Percentiles rank a stretch among this genome's conserved stretches.
phyloP scores from a whole-genome alignment of 208 protist species.

The Porcisia hertigi region DNA sequence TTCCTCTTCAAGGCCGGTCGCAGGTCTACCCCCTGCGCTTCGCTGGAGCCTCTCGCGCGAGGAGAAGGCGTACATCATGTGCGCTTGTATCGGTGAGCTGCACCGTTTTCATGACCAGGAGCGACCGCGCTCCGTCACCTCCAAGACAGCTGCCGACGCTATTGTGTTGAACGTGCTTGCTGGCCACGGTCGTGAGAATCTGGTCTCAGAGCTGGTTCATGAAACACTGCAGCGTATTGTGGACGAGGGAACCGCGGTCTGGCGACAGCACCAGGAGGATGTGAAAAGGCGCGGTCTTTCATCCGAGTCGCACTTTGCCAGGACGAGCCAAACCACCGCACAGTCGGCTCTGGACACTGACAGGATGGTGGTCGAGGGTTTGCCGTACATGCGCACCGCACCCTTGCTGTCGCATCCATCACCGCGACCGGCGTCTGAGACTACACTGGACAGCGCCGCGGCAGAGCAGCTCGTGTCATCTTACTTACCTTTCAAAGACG shows the following conservation, averaged over 20 bases:
- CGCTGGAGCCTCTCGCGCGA: conserved; percentile 25
- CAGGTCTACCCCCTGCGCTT: not conserved
- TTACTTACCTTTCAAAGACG: conserved; percentile 26
- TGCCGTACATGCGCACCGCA: conserved; percentile 7
- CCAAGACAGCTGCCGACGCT: conserved; percentile 47
- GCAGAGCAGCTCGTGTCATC: conserved; percentile 22
- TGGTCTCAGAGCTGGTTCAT: conserved; percentile 74
- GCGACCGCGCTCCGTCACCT: conserved; percentile 53
- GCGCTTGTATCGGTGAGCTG: conserved; percentile 70
- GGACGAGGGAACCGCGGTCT: conserved; percentile 68
- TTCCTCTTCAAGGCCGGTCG: not conserved
- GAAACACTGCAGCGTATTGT: conserved; percentile 69
- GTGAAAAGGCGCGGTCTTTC: conserved; percentile 17
- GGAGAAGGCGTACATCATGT: conserved; percentile 66
- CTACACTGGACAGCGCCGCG: not conserved
- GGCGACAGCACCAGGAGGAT: conserved; percentile 47
- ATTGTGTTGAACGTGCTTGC: conserved; percentile 83
- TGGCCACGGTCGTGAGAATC: conserved; percentile 68
- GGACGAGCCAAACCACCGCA: not conserved
- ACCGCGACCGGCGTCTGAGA: not conserved
- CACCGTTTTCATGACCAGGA: conserved; percentile 55
- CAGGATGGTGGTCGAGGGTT: not conserved
- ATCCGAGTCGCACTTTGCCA: not conserved
- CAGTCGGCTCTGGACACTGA: not conserved
- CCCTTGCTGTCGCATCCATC: conserved; percentile 6